Evolutionary conservation across 441 rosid species (phyloP).

Genomic region (Biscutella laevigata): DNA sequence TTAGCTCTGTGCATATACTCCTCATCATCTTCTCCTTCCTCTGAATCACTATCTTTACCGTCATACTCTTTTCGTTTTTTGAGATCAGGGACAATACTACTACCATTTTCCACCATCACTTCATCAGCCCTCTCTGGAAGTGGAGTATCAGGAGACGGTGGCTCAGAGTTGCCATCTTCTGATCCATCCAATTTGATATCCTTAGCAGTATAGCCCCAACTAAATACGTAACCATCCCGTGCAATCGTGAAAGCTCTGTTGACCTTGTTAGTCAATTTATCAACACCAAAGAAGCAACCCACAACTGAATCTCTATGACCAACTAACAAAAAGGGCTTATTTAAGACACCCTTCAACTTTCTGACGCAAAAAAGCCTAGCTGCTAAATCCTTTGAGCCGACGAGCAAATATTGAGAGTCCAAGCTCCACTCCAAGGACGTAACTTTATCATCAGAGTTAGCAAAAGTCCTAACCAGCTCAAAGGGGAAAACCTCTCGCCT

Average conservation of each 20-base stretch:
- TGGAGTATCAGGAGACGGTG: conserved; percentile 54
- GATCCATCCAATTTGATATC: conserved; percentile 27
- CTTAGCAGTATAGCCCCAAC: conserved; percentile 52
- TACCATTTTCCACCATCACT: conserved; percentile 25
- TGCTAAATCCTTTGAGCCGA: conserved; percentile 79
- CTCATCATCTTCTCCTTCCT: conserved; percentile 23
- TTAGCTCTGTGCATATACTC: conserved; percentile 54
- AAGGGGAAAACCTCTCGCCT: conserved; percentile 64
- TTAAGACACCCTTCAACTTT: conserved; percentile 43
- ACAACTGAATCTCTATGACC: conserved; percentile 87
- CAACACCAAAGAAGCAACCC: conserved; percentile 87
- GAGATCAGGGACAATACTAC: conserved; percentile 2
- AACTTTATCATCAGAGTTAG: conserved; percentile 64
- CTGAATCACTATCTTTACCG: conserved; percentile 31
- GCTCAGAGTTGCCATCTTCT: conserved; percentile 30
- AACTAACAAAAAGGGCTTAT: conserved; percentile 66
- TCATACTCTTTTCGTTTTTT: conserved; percentile 60
- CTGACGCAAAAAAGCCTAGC: conserved; percentile 69
- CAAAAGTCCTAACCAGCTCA: conserved; percentile 65
- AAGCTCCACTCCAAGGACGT: conserved; percentile 67
- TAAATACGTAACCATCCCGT: conserved; percentile 69
- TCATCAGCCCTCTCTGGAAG: conserved; percentile 47
- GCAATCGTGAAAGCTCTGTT: conserved; percentile 57
- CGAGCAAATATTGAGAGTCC: conserved; percentile 66
- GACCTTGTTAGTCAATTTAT: conserved; percentile 43